A percentile compares a stretch with the other conserved stretches of the same genome.
Evolutionary conservation across 768 basidiomycete species (phyloP).

Genomic region (Psilocybe cubensis): DNA sequence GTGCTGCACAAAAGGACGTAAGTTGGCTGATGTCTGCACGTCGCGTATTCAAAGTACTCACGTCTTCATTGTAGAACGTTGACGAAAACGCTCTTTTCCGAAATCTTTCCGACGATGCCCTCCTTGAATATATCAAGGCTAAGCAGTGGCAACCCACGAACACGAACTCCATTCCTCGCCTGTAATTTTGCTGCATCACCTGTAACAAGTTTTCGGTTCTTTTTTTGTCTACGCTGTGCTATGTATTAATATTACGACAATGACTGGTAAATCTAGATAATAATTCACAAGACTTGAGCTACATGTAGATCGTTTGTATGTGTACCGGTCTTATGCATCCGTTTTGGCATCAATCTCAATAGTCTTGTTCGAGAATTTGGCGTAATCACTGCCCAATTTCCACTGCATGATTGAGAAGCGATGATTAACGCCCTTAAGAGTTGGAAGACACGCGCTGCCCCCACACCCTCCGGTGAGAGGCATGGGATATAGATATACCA

Average conservation of each 20-base stretch:
- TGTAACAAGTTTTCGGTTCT: not conserved
- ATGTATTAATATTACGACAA: conserved; percentile 27
- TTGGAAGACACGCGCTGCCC: conserved; percentile 72
- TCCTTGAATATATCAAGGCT: conserved; percentile 52
- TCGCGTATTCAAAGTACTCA: not conserved
- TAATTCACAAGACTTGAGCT: not conserved
- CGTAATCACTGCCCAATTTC: conserved; percentile 36
- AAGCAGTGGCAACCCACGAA: conserved; percentile 59
- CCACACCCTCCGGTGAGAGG: conserved; percentile 86
- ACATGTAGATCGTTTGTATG: not conserved
- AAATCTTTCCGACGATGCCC: conserved; percentile 47
- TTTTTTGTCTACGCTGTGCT: conserved; percentile 3
- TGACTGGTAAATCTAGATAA: conserved; percentile 29
- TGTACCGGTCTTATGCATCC: conserved; percentile 37
- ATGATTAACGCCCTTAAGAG: conserved; percentile 88
- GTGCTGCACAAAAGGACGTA: conserved; percentile 67
- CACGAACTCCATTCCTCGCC: conserved; percentile 30
- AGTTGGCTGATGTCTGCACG: conserved; percentile 15
- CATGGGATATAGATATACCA: conserved; percentile 78
- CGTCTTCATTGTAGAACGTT: conserved; percentile 33
- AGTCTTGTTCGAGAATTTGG: conserved; percentile 17
- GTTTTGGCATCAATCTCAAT: conserved; percentile 33
- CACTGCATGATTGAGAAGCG: conserved; percentile 77
- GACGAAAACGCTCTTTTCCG: conserved; percentile 52
- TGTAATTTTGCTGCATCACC: conserved; percentile 23